These are phyloP conservation scores for Xanthoparmelia taractica DNA, from an alignment of 495 filamentous ascomycete genomes.

Conservation along the genomic window DNA sequence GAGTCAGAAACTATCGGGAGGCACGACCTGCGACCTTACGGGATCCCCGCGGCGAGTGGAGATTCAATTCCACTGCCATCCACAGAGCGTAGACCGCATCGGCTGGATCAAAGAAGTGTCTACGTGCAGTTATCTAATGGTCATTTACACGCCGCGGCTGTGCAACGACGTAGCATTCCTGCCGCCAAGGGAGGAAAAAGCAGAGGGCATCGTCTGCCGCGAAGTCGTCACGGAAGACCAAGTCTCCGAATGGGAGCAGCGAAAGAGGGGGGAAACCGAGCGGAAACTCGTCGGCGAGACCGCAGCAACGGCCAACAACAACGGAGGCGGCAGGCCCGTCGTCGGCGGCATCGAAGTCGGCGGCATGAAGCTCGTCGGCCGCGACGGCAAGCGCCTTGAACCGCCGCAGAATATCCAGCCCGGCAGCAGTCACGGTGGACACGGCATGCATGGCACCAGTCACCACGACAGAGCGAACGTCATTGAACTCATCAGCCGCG, in stretches of 20 bases:
- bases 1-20: slow-evolving; percentile 79
- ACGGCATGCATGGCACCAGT: not conserved
- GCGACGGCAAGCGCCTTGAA: slow-evolving; percentile 48
- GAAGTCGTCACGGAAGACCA: slow-evolving; percentile 58
- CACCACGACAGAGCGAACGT: slow-evolving; percentile 26
- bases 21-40: slow-evolving; percentile 86
- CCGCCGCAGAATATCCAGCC: slow-evolving; percentile 38
- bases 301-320: slow-evolving; percentile 19
- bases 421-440: slow-evolving; percentile 19
- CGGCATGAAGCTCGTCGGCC: slow-evolving; percentile 48
- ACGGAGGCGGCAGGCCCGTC: slow-evolving; percentile 32
- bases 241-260: slow-evolving; percentile 48
- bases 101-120: slow-evolving; percentile 91
- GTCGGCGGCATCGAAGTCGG: slow-evolving; percentile 57
- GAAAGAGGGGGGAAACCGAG: slow-evolving; percentile 39
- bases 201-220: slow-evolving; percentile 70
- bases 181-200: slow-evolving; percentile 71
- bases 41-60: slow-evolving; percentile 79
- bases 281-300: slow-evolving; percentile 33
- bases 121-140: slow-evolving; percentile 91
- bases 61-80: slow-evolving; percentile 88
- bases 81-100: slow-evolving; percentile 72
- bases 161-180: slow-evolving; percentile 90
- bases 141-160: slow-evolving; percentile 85
- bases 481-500: slow-evolving; percentile 46